Conservation (phyloP, 108 stramenopile species). For the Pseudonitzschia pungens region DNA sequence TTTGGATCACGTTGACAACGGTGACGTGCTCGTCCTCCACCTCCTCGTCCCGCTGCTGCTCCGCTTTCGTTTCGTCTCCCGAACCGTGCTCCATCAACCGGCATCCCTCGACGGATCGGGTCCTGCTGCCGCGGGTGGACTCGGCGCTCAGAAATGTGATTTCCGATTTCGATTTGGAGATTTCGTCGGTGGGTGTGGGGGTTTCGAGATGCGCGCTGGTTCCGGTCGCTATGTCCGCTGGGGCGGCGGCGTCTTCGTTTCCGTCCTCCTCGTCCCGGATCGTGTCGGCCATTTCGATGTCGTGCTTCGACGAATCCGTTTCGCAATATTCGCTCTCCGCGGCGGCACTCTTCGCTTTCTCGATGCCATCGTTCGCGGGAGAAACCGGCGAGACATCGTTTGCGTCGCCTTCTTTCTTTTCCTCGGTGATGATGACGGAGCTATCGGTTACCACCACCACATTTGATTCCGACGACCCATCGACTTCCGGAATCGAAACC, state of each 20-base stretch:
- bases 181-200: not conserved
- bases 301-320: not conserved
- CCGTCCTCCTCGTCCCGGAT: not conserved
- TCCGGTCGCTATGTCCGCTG: not conserved
- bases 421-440: not conserved
- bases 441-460: not conserved
- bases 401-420: not conserved
- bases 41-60: not conserved
- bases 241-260: not conserved
- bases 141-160: not conserved
- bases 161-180: not conserved
- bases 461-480: not conserved
- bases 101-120: not conserved
- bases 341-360: not conserved
- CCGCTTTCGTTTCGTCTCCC: not conserved
- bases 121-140: not conserved
- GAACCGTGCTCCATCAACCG: not conserved
- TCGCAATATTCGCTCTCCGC: not conserved
- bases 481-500: no score
- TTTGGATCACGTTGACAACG: not conserved
- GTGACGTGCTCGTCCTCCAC: not conserved
- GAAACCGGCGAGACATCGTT: not conserved
- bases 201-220: not conserved
- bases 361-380: not conserved
- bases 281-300: slow-evolving; percentile 1